Evolutionary conservation across 2,329 filamentous ascomycete genomes (phyloP).

Genomic region (Magnaporthales sp.): DNA sequence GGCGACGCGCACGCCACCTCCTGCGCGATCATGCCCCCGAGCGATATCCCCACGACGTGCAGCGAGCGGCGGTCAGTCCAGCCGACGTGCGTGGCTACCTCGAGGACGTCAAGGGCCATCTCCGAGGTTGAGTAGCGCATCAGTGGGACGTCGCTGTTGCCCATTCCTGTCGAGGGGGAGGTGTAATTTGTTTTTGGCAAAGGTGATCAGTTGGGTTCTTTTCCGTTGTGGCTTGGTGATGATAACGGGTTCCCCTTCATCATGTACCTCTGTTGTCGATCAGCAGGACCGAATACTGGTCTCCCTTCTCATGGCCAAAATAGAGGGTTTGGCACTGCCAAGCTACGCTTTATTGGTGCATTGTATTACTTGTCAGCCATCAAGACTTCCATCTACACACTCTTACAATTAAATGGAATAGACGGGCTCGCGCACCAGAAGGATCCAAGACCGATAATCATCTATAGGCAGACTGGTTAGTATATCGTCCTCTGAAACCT

Average conservation of each 20-base stretch:
- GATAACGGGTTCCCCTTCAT: not conserved
- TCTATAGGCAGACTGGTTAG: slow-evolving; percentile 33
- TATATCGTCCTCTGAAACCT: not conserved
- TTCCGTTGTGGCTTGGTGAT: not conserved
- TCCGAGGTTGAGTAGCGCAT: slow-evolving; percentile 72
- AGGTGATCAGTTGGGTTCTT: not conserved
- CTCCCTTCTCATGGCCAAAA: slow-evolving; percentile 64
- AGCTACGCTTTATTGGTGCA: slow-evolving; percentile 21
- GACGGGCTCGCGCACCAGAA: slow-evolving; percentile 31
- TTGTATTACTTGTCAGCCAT: not conserved
- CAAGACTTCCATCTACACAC: not conserved
- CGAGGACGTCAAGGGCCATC: slow-evolving; percentile 73
- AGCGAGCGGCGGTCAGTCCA: slow-evolving; percentile 35
- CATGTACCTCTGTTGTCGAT: slow-evolving; percentile 63
- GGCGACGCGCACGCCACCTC: slow-evolving; percentile 57
- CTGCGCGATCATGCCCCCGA: slow-evolving; percentile 90
- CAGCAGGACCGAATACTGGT: slow-evolving; percentile 64
- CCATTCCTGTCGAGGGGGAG: slow-evolving; percentile 44
- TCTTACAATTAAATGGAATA: not conserved
- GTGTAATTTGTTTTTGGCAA: not conserved
- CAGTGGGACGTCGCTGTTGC: slow-evolving; percentile 68
- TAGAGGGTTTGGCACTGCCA: slow-evolving; percentile 81
- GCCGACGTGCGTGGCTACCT: slow-evolving; percentile 59
- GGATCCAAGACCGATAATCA: slow-evolving; percentile 73
- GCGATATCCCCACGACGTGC: slow-evolving; percentile 70